A percentile compares a stretch with the other conserved stretches of the same genome.
Evolutionary conservation across 257 asterid genomes (phyloP).

Genomic region (Coffea eugenioides): DNA sequence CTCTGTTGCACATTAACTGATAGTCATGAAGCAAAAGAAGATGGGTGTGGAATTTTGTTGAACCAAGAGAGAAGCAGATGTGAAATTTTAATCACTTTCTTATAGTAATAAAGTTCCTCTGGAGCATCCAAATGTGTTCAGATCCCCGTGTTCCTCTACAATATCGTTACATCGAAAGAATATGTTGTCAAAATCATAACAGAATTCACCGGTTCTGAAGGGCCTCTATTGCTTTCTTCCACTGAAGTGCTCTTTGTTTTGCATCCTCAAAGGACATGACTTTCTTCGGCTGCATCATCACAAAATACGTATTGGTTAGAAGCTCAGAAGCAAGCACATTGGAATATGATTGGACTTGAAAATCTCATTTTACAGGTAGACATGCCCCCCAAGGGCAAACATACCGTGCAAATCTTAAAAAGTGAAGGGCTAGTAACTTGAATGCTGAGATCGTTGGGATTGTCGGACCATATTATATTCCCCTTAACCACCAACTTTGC

Average conservation of each 20-base stretch:
- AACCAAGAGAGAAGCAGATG: slow-evolving; percentile 1
- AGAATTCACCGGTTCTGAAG: slow-evolving; percentile 73
- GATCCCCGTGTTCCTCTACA: slow-evolving; percentile 32
- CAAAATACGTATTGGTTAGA: neutral
- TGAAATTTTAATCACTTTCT: slow-evolving; percentile 13
- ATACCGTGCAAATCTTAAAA: slow-evolving; percentile 92
- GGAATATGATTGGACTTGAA: neutral
- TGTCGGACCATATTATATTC: slow-evolving; percentile 86
- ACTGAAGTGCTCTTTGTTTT: slow-evolving; percentile 82
- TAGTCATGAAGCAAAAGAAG: neutral
- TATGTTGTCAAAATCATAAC: slow-evolving; percentile 28
- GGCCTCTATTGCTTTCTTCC: slow-evolving; percentile 94
- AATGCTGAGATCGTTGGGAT: slow-evolving; percentile 78
- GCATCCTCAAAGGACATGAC: slow-evolving; percentile 85
- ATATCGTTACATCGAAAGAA: slow-evolving; percentile 47
- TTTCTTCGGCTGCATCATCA: slow-evolving; percentile 75
- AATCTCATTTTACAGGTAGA: too few species aligned
- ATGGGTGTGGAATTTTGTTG: too few species aligned
- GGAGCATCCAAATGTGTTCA: slow-evolving; percentile 32
- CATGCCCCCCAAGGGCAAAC: slow-evolving; percentile 15
- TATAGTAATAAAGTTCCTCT: slow-evolving; percentile 7
- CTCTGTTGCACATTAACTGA: neutral
- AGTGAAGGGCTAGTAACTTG: slow-evolving; percentile 81
- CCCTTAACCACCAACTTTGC: slow-evolving; percentile 74
- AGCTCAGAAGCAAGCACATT: too few species aligned